These are phyloP conservation scores for Aspergillus candidus DNA, from an alignment of 2,329 filamentous ascomycete species.

Conservation along the genomic window DNA sequence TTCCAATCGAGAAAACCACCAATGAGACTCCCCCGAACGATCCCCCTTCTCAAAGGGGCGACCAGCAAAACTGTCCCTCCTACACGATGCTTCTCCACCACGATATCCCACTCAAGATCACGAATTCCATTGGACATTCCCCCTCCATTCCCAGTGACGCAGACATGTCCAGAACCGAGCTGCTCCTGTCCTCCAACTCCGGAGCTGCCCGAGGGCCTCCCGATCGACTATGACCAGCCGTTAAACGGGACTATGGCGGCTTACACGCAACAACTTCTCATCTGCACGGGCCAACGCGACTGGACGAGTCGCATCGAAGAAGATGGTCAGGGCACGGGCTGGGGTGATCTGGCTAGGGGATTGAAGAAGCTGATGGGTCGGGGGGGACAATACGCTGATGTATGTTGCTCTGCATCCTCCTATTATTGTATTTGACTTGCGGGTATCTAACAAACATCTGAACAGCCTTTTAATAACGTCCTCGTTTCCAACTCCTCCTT, in stretches of 20 bases:
- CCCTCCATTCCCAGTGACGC: constrained; percentile 43
- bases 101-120: constrained; percentile 10
- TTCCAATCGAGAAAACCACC: not conserved
- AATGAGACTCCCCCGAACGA: constrained; percentile 13
- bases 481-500: constrained; percentile 73
- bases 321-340: constrained; percentile 52
- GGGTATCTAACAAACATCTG: constrained; percentile 8
- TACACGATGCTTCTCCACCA: constrained; percentile 19
- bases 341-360: constrained; percentile 52
- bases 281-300: constrained; percentile 73
- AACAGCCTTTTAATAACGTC: constrained; percentile 75
- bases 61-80: constrained; percentile 3
- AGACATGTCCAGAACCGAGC: constrained; percentile 65
- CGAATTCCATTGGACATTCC: constrained; percentile 32
- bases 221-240: constrained; percentile 65
- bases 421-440: not conserved
- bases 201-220: constrained; percentile 61
- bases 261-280: constrained; percentile 75
- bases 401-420: constrained; percentile 14
- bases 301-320: constrained; percentile 84
- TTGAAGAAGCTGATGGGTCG: constrained; percentile 63
- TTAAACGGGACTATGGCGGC: constrained; percentile 71
- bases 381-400: constrained; percentile 61
- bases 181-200: constrained; percentile 70
- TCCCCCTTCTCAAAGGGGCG: not conserved